A percentile compares a stretch with the other conserved stretches of the same genome.
Evolutionary conservation across 257 asterid species (phyloP).

Genomic region (Perilla frutescens): DNA sequence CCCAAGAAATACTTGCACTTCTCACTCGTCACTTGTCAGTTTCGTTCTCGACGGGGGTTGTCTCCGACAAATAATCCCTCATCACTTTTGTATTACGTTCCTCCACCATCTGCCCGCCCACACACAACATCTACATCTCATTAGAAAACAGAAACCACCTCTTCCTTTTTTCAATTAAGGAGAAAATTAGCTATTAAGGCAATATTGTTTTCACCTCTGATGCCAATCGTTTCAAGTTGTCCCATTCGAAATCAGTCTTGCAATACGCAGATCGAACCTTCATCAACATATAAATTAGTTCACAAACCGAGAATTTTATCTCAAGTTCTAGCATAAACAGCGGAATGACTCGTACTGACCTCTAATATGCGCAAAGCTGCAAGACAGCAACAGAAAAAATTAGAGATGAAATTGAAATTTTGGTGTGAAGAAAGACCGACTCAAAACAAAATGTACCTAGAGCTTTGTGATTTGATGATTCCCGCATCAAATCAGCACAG

Average conservation of each 20-base stretch:
- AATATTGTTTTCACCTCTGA: slow-evolving; percentile 47
- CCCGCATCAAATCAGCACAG: slow-evolving; percentile 78
- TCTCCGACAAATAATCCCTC: slow-evolving; percentile 81
- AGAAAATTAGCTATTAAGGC: no score
- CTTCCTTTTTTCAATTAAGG: no score
- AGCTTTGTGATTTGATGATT: slow-evolving; percentile 68
- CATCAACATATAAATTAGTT: slow-evolving; percentile 11
- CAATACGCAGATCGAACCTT: slow-evolving; percentile 93
- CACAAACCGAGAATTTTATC: neutral
- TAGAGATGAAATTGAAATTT: no score
- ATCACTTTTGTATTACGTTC: slow-evolving; percentile 73
- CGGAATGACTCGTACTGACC: slow-evolving; percentile 39
- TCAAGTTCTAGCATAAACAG: slow-evolving; percentile 29
- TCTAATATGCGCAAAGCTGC: slow-evolving; percentile 85
- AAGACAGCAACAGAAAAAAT: neutral
- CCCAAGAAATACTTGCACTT: no score
- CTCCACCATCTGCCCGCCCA: slow-evolving; percentile 73
- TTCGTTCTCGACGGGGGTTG: slow-evolving; percentile 50
- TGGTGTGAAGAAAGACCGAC: no score
- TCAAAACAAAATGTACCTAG: slow-evolving; percentile 48
- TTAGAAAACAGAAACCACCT: neutral
- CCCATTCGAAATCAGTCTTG: slow-evolving; percentile 90
- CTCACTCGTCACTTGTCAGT: slow-evolving; percentile 32
- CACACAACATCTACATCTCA: neutral
- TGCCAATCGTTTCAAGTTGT: slow-evolving; percentile 71